These are phyloP conservation scores for Primulina huaijiensis DNA, from an alignment of 257 asterid genomes.

Conservation along the genomic window DNA sequence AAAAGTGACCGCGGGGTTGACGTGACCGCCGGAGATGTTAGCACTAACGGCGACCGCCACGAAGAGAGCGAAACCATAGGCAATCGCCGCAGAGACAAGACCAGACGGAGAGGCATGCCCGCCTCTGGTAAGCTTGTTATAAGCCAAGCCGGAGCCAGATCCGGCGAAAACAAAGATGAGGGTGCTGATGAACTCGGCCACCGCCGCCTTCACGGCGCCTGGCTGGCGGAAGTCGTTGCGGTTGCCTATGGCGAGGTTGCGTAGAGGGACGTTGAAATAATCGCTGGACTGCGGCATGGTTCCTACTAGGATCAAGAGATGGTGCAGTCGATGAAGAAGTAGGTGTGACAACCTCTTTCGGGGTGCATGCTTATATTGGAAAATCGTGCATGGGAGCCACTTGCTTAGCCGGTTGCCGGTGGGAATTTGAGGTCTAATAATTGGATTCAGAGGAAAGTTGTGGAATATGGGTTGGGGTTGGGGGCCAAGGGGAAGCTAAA, in stretches of 20 bases:
- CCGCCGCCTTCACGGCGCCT: not conserved
- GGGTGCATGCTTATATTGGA: not conserved
- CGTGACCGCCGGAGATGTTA: constrained; percentile 48
- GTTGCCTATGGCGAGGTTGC: not conserved
- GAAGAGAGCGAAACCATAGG: constrained; percentile 37
- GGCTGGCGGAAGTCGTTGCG: constrained; percentile 1
- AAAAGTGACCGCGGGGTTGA: constrained; percentile 41
- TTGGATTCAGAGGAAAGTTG: too few relatives aligned
- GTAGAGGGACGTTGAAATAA: not conserved
- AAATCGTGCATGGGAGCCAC: not conserved
- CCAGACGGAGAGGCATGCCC: not conserved
- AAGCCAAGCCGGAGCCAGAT: constrained; percentile 9
- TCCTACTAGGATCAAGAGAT: not conserved
- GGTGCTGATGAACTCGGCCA: constrained; percentile 15
- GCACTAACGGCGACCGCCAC: constrained; percentile 42
- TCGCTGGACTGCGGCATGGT: not conserved
- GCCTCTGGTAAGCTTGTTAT: not conserved
- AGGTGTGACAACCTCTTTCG: not conserved
- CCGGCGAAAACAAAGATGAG: constrained; percentile 15
- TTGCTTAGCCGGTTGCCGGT: not conserved
- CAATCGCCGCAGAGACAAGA: constrained; percentile 2
- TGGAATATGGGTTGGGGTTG: not conserved
- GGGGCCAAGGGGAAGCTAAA: not conserved
- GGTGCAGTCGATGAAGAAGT: not conserved
- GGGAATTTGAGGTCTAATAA: not conserved